Evolutionary conservation across 2,329 filamentous ascomycete species (phyloP).

Genomic region (Trichoderma sp.): DNA sequence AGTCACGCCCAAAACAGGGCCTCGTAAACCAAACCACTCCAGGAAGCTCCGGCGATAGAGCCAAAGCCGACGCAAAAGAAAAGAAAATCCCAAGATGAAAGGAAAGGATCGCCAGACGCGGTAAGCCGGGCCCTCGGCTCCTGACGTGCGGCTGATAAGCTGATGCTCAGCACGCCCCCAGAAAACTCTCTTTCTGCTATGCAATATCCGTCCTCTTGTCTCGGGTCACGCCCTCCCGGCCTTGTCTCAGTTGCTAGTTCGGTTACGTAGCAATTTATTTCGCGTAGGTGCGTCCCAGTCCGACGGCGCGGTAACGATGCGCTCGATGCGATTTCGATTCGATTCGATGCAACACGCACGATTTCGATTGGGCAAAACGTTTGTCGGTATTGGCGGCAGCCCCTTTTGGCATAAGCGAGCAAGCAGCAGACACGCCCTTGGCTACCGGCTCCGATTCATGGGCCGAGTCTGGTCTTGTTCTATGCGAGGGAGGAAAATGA

Average conservation of each 20-base stretch:
- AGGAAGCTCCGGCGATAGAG: background rate
- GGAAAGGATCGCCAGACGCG: slow-evolving; percentile 23
- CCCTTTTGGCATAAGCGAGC: background rate
- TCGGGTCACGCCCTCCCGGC: background rate
- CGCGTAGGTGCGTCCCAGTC: background rate
- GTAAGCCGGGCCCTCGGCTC: slow-evolving; percentile 1
- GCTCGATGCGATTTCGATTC: slow-evolving; percentile 12
- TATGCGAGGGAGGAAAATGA: background rate
- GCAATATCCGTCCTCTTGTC: background rate
- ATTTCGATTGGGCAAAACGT: background rate
- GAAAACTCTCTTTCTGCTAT: background rate
- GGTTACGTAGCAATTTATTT: background rate
- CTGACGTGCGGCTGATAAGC: slow-evolving; percentile 14
- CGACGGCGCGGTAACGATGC: slow-evolving; percentile 19
- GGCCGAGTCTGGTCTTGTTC: background rate
- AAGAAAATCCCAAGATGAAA: slow-evolving; percentile 19
- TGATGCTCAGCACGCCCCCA: background rate
- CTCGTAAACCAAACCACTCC: background rate
- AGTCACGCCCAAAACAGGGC: background rate
- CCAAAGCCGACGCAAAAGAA: background rate
- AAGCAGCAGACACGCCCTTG: background rate
- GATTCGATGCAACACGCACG: background rate
- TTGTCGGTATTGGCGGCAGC: background rate
- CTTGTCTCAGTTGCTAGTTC: background rate
- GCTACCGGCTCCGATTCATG: background rate